These are phyloP conservation scores for Aureobasidium sp. DNA, from an alignment of 2,329 filamentous ascomycete species.

Conservation along the genomic window DNA sequence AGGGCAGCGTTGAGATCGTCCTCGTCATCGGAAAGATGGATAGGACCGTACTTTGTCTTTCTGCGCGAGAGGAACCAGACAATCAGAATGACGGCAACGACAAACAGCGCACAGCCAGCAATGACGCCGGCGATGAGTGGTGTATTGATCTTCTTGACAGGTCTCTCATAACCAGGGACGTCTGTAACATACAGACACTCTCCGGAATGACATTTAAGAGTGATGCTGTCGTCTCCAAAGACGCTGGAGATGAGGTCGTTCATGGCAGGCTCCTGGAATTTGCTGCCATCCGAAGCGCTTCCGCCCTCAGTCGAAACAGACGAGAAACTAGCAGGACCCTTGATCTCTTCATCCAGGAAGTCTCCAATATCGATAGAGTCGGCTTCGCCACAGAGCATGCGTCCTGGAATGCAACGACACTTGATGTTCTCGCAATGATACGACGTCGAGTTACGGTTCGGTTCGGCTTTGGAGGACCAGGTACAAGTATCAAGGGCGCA, in stretches of 20 bases:
- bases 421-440: conserved; percentile 80
- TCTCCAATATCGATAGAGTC: conserved; percentile 89
- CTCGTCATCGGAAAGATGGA: conserved; percentile 75
- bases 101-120: conserved; percentile 73
- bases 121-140: conserved; percentile 93
- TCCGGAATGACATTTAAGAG: conserved; percentile 71
- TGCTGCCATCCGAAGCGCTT: conserved; percentile 62
- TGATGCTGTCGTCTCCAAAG: conserved; percentile 88
- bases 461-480: conserved; percentile 61
- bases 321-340: conserved; percentile 78
- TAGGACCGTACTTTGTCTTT: conserved; percentile 53
- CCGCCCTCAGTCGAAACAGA: conserved; percentile 52
- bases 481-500: conserved; percentile 78
- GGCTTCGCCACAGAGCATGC: conserved; percentile 88
- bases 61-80: conserved; percentile 86
- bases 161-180: conserved; percentile 80
- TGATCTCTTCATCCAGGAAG: conserved; percentile 74
- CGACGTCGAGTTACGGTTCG: conserved; percentile 68
- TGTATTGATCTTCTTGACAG: conserved; percentile 92
- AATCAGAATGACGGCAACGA: conserved; percentile 75
- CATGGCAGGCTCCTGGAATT: conserved; percentile 87
- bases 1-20: conserved; percentile 79
- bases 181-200: conserved; percentile 93
- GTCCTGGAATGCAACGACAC: conserved; percentile 80
- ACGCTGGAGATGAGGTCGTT: conserved; percentile 80